These are phyloP conservation scores for Scutellaria minor DNA, from an alignment of 257 asterid species.

Conservation along the genomic window DNA sequence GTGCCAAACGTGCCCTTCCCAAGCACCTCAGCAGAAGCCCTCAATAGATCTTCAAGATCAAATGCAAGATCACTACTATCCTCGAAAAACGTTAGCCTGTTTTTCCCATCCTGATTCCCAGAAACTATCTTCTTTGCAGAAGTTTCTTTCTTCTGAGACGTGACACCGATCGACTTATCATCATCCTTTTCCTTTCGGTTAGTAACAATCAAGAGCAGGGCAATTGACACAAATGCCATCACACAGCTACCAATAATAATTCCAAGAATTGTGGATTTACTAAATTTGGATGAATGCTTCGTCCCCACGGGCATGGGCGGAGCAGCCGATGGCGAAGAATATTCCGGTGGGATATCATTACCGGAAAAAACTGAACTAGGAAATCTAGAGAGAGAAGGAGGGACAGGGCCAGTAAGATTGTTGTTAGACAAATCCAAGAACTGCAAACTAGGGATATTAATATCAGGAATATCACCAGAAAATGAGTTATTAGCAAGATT, in stretches of 20 bases:
- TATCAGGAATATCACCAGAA: conserved; percentile 58
- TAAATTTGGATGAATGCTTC: conserved; percentile 40
- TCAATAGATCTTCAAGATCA: conserved; percentile 77
- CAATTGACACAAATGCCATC: conserved; percentile 43
- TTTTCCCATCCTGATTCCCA: conserved; percentile 45
- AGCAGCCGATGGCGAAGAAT: conserved; percentile 35
- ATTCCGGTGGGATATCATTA: conserved; percentile 35
- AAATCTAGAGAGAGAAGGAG: conserved; percentile 49
- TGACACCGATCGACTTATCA: neutral
- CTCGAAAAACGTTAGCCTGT: conserved; percentile 57
- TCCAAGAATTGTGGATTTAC: conserved; percentile 44
- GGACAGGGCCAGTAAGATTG: conserved; percentile 53
- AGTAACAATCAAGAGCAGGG: conserved; percentile 41
- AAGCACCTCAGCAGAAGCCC: conserved; percentile 87
- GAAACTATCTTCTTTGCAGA: conserved; percentile 39
- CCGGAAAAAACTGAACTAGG: conserved; percentile 52
- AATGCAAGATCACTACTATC: conserved; percentile 67
- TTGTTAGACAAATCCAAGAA: conserved; percentile 56
- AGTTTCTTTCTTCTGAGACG: conserved; percentile 41
- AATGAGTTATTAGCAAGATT: conserved; percentile 54
- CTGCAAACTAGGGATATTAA: conserved; percentile 45
- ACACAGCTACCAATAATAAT: conserved; percentile 52
- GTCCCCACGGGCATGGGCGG: conserved; percentile 32
- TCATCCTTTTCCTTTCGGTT: conserved; percentile 32
- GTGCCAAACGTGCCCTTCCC: conserved; percentile 82